These are phyloP conservation scores for Microthlaspi erraticum DNA, from an alignment of 345 rosid species.

Conservation along the genomic window DNA sequence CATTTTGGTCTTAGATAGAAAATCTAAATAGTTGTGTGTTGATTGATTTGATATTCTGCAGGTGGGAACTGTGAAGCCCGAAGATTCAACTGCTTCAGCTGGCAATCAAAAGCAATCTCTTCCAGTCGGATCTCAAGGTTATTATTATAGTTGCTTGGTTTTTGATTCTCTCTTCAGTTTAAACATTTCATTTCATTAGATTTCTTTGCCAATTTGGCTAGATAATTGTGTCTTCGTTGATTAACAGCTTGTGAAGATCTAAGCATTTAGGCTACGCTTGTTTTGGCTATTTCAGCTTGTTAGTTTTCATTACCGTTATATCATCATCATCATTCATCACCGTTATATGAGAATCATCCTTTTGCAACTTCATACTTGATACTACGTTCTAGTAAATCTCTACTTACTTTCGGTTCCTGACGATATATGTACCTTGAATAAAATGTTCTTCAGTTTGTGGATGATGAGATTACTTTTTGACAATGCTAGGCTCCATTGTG, in stretches of 20 bases:
- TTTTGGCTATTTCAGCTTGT: background rate
- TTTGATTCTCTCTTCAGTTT: background rate
- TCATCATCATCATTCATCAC: background rate
- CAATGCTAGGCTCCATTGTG: conserved; percentile 36
- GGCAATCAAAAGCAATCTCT: conserved; percentile 46
- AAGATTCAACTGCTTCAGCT: conserved; percentile 50
- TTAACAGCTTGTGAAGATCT: conserved; percentile 1
- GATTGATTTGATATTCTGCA: conserved; percentile 33
- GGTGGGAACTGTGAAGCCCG: conserved; percentile 62
- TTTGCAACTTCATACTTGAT: background rate
- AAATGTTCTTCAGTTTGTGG: conserved; percentile 13
- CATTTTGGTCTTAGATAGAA: background rate
- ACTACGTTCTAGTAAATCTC: background rate
- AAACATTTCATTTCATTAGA: conserved; percentile 25
- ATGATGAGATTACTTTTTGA: conserved; percentile 6
- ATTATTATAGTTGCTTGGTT: conserved; percentile 10
- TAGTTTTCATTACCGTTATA: background rate
- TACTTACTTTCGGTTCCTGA: background rate
- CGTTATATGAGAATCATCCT: background rate
- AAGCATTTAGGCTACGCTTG: conserved; percentile 1
- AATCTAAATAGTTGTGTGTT: background rate
- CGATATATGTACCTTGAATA: background rate
- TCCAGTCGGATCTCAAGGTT: conserved; percentile 51
- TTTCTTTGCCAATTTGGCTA: background rate
- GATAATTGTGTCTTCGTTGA: background rate